A percentile compares a stretch with the other conserved stretches of the same genome.
Evolutionary conservation across 2,329 filamentous ascomycete species (phyloP).

Genomic region (Annulohypoxylon truncatum): DNA sequence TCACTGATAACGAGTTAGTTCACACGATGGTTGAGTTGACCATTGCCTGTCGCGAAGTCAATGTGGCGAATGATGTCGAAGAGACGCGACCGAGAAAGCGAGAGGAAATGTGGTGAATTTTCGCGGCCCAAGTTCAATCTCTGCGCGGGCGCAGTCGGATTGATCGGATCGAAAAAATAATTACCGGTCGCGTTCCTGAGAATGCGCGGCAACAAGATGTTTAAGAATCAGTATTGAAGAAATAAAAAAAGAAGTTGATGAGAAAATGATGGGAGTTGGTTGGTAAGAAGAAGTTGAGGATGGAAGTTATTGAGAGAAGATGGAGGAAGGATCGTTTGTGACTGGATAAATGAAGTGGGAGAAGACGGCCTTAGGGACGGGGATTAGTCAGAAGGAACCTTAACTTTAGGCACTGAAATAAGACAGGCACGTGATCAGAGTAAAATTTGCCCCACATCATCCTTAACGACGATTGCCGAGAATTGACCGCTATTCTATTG

Average conservation of each 20-base stretch:
- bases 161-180: neutral
- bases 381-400: conserved; percentile 27
- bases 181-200: neutral
- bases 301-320: conserved; percentile 10
- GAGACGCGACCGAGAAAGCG: conserved; percentile 18
- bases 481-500: neutral
- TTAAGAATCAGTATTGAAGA: neutral
- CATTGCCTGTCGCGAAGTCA: conserved; percentile 26
- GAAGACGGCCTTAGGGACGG: conserved; percentile 16
- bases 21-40: conserved; percentile 35
- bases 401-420: neutral
- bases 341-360: conserved; percentile 23
- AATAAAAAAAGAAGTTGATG: conserved; percentile 8
- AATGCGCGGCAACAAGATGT: neutral
- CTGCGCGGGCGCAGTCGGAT: conserved; percentile 4
- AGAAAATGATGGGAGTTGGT: conserved; percentile 12
- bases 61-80: conserved; percentile 20
- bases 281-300: neutral
- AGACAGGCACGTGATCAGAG: conserved; percentile 1
- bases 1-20: conserved; percentile 41
- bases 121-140: neutral
- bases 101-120: neutral
- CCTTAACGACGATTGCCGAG: neutral
- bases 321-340: conserved; percentile 14
- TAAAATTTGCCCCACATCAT: neutral